phyloP scores from a whole-genome alignment of 192 early-diverging fungal species.

The Dispira simplex region DNA sequence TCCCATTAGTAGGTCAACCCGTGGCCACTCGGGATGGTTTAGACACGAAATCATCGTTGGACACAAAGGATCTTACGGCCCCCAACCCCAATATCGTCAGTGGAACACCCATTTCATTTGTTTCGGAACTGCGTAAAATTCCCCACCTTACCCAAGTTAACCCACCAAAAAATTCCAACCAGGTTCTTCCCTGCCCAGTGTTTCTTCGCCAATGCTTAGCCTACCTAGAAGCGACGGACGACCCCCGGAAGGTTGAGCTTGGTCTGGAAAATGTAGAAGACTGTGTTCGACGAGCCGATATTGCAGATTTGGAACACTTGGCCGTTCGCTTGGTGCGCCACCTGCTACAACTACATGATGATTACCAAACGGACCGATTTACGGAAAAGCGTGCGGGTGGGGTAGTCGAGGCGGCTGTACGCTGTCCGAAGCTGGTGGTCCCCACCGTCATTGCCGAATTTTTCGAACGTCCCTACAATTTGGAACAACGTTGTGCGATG shows the following conservation, averaged over 20 bases:
- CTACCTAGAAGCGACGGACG: not conserved
- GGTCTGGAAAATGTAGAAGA: not conserved
- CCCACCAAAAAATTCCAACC: not conserved
- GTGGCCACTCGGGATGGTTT: not conserved
- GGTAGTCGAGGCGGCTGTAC: not conserved
- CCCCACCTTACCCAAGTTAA: not conserved
- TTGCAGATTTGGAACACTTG: not conserved
- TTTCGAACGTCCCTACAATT: slow-evolving; percentile 2
- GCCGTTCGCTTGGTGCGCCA: not conserved
- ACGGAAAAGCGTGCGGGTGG: not conserved
- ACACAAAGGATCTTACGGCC: not conserved
- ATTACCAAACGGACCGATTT: not conserved
- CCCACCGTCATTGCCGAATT: not conserved
- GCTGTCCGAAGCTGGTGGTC: not conserved
- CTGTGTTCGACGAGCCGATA: not conserved
- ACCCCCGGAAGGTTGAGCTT: not conserved
- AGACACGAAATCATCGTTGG: not conserved
- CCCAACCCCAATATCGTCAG: not conserved
- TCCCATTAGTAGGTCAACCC: not conserved
- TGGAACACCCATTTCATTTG: not conserved
- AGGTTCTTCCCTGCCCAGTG: not conserved
- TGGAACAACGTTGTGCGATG: slow-evolving; percentile 5
- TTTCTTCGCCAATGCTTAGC: not conserved
- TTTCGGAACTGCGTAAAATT: not conserved
- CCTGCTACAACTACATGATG: not conserved